These are phyloP conservation scores for Eutrema yunnanense DNA, from an alignment of 345 rosid species.

Conservation along the genomic window DNA sequence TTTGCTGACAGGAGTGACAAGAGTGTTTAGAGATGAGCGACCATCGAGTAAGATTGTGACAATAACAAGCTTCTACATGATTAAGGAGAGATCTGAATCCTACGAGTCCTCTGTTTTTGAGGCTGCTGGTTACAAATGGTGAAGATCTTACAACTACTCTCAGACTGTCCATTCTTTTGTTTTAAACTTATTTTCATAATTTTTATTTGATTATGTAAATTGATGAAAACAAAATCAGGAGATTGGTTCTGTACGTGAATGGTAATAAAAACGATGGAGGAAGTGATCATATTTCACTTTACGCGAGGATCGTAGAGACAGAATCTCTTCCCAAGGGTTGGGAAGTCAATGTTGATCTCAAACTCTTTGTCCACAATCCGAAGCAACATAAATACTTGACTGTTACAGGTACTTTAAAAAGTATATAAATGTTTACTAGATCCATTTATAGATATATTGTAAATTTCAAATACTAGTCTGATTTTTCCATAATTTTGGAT, in stretches of 20 bases:
- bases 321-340: too few species aligned
- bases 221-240: slow-evolving; percentile 15
- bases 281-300: slow-evolving; percentile 24
- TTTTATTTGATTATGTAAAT: too few species aligned
- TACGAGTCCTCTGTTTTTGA: slow-evolving; percentile 37
- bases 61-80: slow-evolving; percentile 26
- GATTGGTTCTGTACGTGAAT: slow-evolving; percentile 25
- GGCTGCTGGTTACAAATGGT: slow-evolving; percentile 38
- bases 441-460: not conserved
- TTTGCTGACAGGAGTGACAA: too few species aligned
- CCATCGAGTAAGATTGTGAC: slow-evolving; percentile 33
- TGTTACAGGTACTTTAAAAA: slow-evolving; percentile 28
- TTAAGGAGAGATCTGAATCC: not conserved
- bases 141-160: too few species aligned
- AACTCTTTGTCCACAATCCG: slow-evolving; percentile 24
- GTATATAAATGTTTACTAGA: too few species aligned
- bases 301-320: slow-evolving; percentile 21
- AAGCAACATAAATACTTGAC: slow-evolving; percentile 21
- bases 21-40: slow-evolving; percentile 8
- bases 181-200: too few species aligned
- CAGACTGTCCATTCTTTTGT: not conserved
- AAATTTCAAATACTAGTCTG: too few species aligned
- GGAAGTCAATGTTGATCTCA: too few species aligned
- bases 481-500: not conserved
- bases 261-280: slow-evolving; percentile 29